Evolutionary conservation across 179 eudicot genomes (phyloP).

Genomic region (Patellifolia procumbens): DNA sequence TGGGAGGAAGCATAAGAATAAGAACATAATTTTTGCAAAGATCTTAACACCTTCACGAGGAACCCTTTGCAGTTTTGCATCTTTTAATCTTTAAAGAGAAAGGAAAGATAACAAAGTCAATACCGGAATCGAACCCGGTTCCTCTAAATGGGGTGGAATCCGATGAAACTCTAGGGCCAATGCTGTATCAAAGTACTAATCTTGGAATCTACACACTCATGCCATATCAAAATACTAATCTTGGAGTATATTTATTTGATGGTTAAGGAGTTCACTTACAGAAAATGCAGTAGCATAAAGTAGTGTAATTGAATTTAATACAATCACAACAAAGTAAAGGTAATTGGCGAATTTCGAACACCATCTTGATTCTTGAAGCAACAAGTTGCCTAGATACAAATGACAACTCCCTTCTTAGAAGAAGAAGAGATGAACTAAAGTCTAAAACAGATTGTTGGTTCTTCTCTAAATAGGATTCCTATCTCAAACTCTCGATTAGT

Average conservation of each 20-base stretch:
- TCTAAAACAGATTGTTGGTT: too few species aligned
- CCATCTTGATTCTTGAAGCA: not conserved
- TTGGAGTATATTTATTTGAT: not conserved
- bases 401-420: not conserved
- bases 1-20: slow-evolving; percentile 40
- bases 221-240: not conserved
- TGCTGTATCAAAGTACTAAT: not conserved
- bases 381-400: not conserved
- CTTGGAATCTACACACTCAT: too few species aligned
- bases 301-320: not conserved
- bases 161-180: slow-evolving; percentile 23
- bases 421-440: too few species aligned
- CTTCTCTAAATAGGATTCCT: too few species aligned
- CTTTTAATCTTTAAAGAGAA: slow-evolving; percentile 19
- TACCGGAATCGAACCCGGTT: slow-evolving; percentile 35
- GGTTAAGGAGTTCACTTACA: not conserved
- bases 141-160: slow-evolving; percentile 30
- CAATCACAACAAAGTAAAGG: not conserved
- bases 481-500: not conserved
- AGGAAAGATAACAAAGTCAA: slow-evolving; percentile 29
- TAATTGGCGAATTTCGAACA: not conserved
- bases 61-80: slow-evolving; percentile 34
- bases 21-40: slow-evolving; percentile 43
- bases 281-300: not conserved
- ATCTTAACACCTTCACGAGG: slow-evolving; percentile 30